phyloP scores from a whole-genome alignment of 2,329 filamentous ascomycete species.

The Paraphaeosphaeria minitans region DNA sequence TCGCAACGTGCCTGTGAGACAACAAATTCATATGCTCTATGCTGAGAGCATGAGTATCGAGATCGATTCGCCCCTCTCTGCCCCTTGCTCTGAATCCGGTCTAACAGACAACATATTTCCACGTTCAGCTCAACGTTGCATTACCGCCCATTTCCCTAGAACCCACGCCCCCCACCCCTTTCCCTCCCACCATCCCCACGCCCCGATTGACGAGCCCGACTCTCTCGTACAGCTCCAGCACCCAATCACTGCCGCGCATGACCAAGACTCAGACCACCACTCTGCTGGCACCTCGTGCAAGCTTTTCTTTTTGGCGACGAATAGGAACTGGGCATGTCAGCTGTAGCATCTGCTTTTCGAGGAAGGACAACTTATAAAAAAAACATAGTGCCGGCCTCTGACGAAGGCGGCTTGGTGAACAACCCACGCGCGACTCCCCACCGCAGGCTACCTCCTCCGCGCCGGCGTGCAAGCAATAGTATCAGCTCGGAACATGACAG shows the following conservation, averaged over 20 bases:
- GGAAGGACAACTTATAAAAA: conserved; percentile 49
- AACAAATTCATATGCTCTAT: no score
- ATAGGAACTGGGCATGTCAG: conserved; percentile 20
- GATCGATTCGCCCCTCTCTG: no score
- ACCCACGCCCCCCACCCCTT: not conserved
- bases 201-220: conserved; percentile 27
- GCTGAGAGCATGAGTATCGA: no score
- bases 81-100: no score
- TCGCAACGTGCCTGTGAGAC: not conserved
- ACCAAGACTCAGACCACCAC: conserved; percentile 26
- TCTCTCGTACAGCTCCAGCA: conserved; percentile 29
- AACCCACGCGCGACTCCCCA: conserved; percentile 21
- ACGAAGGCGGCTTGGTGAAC: conserved; percentile 25
- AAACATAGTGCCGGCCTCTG: conserved; percentile 34
- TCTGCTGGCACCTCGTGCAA: conserved; percentile 11
- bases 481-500: conserved; percentile 8
- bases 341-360: conserved; percentile 26
- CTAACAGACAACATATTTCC: no score
- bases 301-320: not conserved
- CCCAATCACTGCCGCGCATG: conserved; percentile 31
- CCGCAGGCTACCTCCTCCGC: conserved; percentile 28
- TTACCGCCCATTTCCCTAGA: not conserved
- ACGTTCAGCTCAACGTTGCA: not conserved
- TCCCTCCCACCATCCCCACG: not conserved
- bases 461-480: conserved; percentile 13